Evolutionary conservation across 257 asterid species (phyloP).

Genomic region (Scutellaria galericulata): DNA sequence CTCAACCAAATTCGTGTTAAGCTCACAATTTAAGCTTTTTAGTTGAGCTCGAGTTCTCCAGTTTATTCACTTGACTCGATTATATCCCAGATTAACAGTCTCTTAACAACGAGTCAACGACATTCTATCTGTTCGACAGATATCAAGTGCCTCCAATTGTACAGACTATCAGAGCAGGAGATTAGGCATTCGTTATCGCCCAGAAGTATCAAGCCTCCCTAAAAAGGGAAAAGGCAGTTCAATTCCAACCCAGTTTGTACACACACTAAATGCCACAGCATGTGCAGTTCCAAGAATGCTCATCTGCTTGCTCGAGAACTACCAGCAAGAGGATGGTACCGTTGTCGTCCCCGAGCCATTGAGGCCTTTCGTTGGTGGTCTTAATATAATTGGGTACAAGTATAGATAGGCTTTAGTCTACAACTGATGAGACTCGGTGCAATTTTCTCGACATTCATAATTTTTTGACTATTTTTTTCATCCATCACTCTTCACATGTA

Average conservation of each 20-base stretch:
- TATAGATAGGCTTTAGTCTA: conserved; percentile 19
- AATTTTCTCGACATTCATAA: background rate
- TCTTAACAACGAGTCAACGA: conserved; percentile 19
- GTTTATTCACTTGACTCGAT: no score
- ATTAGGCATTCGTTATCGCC: conserved; percentile 87
- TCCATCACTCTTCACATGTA: background rate
- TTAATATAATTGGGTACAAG: conserved; percentile 50
- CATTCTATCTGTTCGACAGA: conserved; percentile 50
- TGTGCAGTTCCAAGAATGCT: conserved; percentile 98
- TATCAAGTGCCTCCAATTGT: conserved; percentile 97
- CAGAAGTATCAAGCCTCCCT: conserved; percentile 53
- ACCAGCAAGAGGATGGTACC: conserved; percentile 95
- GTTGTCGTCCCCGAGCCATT: conserved; percentile 74
- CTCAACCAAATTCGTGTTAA: no score
- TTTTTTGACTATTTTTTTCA: background rate
- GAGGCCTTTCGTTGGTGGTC: conserved; percentile 94
- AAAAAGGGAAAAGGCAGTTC: conserved; percentile 72
- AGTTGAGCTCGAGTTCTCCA: no score
- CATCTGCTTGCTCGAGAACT: conserved; percentile 92
- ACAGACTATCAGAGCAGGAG: conserved; percentile 96
- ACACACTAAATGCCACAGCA: conserved; percentile 93
- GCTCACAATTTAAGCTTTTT: no score
- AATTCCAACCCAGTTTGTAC: conserved; percentile 74
- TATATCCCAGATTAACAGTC: no score
- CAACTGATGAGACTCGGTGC: conserved; percentile 24